Conservation (phyloP, 2,329 filamentous ascomycete genomes). For the Bretziella fagacearum region DNA sequence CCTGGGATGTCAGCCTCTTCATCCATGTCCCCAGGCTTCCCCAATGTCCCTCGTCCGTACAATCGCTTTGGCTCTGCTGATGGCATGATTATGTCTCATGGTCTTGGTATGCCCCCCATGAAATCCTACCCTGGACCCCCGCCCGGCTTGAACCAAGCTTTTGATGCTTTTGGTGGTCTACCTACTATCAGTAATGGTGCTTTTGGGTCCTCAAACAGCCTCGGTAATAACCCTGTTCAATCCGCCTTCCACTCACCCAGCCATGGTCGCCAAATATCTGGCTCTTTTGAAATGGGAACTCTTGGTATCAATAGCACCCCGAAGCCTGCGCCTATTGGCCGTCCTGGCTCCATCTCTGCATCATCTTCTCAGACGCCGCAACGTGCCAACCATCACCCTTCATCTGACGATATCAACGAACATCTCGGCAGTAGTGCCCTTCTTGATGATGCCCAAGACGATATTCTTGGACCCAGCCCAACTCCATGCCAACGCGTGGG, state of each 20-base stretch:
- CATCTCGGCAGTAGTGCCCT: slow-evolving; percentile 85
- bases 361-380: slow-evolving; percentile 18
- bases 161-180: slow-evolving; percentile 9
- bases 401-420: slow-evolving; percentile 48
- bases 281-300: slow-evolving; percentile 41
- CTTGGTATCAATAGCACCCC: slow-evolving; percentile 34
- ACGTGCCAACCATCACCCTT: slow-evolving; percentile 20
- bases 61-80: slow-evolving; percentile 12
- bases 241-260: slow-evolving; percentile 17
- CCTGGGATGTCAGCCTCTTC: slow-evolving; percentile 7
- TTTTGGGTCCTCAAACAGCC: background rate
- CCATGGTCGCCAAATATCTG: slow-evolving; percentile 63
- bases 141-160: slow-evolving; percentile 4
- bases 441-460: slow-evolving; percentile 46
- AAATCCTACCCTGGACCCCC: slow-evolving; percentile 26
- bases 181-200: slow-evolving; percentile 5
- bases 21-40: slow-evolving; percentile 28
- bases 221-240: slow-evolving; percentile 11
- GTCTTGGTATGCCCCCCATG: slow-evolving; percentile 17
- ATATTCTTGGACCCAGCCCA: slow-evolving; percentile 1
- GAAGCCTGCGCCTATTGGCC: slow-evolving; percentile 74
- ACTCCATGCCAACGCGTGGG: slow-evolving; percentile 7
- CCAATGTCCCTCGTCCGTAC: slow-evolving; percentile 14
- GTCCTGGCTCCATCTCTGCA: slow-evolving; percentile 50
- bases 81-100: slow-evolving; percentile 7